A percentile compares a stretch with the other conserved stretches of the same genome.
Evolutionary conservation across 2,329 filamentous ascomycete species (phyloP).

Genomic region (Pestalotiopsis sp.): DNA sequence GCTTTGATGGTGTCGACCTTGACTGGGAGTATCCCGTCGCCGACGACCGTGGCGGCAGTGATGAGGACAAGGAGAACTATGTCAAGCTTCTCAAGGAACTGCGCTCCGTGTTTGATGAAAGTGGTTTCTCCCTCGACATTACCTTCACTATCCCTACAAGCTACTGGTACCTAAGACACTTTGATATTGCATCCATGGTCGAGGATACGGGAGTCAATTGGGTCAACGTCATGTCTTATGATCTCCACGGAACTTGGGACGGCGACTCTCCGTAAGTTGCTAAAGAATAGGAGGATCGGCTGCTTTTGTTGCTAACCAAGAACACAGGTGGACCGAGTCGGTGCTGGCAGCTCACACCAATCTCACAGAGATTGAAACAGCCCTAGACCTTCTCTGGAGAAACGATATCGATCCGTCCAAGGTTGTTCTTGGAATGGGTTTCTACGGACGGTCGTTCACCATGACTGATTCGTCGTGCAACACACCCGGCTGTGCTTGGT

Average conservation of each 20-base stretch:
- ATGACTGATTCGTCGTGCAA: slow-evolving; percentile 19
- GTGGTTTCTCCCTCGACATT: slow-evolving; percentile 14
- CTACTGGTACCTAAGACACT: slow-evolving; percentile 29
- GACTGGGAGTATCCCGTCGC: slow-evolving; percentile 13
- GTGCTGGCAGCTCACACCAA: slow-evolving; percentile 43
- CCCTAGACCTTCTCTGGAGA: slow-evolving; percentile 47
- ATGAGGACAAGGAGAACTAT: slow-evolving; percentile 21
- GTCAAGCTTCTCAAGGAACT: slow-evolving; percentile 25
- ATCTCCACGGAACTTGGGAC: slow-evolving; percentile 44
- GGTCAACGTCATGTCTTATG: slow-evolving; percentile 38
- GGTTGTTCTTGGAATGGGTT: slow-evolving; percentile 44
- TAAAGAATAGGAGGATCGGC: too few species aligned
- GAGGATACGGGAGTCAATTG: slow-evolving; percentile 15
- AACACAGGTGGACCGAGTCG: slow-evolving; percentile 30
- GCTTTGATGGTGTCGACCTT: slow-evolving; percentile 19
- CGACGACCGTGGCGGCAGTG: slow-evolving; percentile 24
- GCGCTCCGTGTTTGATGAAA: slow-evolving; percentile 15
- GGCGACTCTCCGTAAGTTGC: slow-evolving; percentile 12
- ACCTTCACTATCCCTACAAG: slow-evolving; percentile 18
- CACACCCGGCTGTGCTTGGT: slow-evolving; percentile 26
- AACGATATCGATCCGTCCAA: slow-evolving; percentile 40
- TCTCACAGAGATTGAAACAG: slow-evolving; percentile 44
- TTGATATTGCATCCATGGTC: slow-evolving; percentile 24
- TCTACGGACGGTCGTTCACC: slow-evolving; percentile 38
- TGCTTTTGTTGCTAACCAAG: background rate